Evolutionary conservation across 805 yeast species (phyloP).

Genomic region (Hanseniaspora taiwanica): DNA sequence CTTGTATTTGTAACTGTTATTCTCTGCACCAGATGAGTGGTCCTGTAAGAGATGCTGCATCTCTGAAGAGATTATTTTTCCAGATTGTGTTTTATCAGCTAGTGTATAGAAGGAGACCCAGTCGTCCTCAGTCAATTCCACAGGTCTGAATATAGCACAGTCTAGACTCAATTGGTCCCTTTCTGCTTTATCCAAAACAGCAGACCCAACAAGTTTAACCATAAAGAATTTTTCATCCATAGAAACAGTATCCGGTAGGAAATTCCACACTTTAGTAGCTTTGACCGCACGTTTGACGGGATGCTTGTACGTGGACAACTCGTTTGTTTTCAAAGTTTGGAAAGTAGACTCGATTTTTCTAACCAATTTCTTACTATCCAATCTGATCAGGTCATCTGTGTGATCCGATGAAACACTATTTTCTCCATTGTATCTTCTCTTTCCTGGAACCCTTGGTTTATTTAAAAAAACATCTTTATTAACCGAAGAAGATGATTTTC

Average conservation of each 20-base stretch:
- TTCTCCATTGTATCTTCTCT: slow-evolving; percentile 6
- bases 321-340: slow-evolving; percentile 38
- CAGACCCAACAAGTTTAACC: slow-evolving; percentile 45
- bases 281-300: slow-evolving; percentile 62
- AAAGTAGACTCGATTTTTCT: slow-evolving; percentile 62
- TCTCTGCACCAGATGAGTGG: slow-evolving; percentile 33
- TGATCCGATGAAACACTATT: slow-evolving; percentile 8
- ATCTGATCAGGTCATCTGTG: slow-evolving; percentile 14
- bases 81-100: slow-evolving; percentile 31
- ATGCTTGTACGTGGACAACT: slow-evolving; percentile 45
- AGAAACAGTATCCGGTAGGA: slow-evolving; percentile 84
- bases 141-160: slow-evolving; percentile 61
- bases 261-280: slow-evolving; percentile 67
- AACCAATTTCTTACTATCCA: slow-evolving; percentile 17
- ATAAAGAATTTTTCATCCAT: slow-evolving; percentile 64
- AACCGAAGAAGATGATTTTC: slow-evolving; percentile 10
- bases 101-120: slow-evolving; percentile 59
- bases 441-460: slow-evolving; percentile 9
- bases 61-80: slow-evolving; percentile 26
- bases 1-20: slow-evolving; percentile 39
- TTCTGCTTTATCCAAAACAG: slow-evolving; percentile 24
- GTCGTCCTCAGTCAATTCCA: slow-evolving; percentile 54
- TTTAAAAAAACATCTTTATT: slow-evolving; percentile 10
- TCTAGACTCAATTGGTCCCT: slow-evolving; percentile 26
- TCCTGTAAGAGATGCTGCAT: slow-evolving; percentile 22